phyloP scores from a whole-genome alignment of 805 yeast genomes.

The Yarrowia sp. region DNA sequence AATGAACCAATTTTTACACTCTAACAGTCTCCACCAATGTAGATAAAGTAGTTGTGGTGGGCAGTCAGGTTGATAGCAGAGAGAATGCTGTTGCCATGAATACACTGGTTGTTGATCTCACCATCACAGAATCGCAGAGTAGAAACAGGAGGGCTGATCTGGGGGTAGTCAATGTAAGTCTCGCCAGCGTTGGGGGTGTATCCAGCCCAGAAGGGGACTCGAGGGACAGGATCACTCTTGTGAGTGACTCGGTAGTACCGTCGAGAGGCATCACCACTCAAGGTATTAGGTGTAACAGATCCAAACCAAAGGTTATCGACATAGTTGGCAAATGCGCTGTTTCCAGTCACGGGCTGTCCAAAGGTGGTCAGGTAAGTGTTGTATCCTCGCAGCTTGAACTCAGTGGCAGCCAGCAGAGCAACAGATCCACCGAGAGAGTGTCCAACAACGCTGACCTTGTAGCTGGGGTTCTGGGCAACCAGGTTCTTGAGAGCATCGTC shows the following conservation, averaged over 20 bases:
- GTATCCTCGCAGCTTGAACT: slow-evolving; percentile 51
- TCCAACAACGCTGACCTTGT: slow-evolving; percentile 56
- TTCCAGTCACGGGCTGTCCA: slow-evolving; percentile 66
- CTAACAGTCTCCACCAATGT: slow-evolving; percentile 3
- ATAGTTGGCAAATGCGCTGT: slow-evolving; percentile 48
- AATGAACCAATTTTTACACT: background rate
- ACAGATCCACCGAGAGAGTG: slow-evolving; percentile 78
- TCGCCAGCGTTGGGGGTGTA: slow-evolving; percentile 5
- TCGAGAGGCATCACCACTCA: slow-evolving; percentile 1
- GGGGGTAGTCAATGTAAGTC: background rate
- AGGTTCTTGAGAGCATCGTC: background rate
- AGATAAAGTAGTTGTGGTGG: background rate
- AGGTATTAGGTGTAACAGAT: background rate
- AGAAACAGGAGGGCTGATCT: background rate
- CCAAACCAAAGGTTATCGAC: slow-evolving; percentile 42
- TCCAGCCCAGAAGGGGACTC: slow-evolving; percentile 26
- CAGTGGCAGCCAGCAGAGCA: slow-evolving; percentile 60
- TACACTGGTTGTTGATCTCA: slow-evolving; percentile 26
- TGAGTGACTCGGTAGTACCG: slow-evolving; percentile 29
- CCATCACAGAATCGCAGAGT: slow-evolving; percentile 17
- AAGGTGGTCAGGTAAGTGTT: slow-evolving; percentile 55
- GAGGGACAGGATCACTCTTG: slow-evolving; percentile 28
- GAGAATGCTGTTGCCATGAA: slow-evolving; percentile 6
- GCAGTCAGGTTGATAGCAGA: slow-evolving; percentile 1
- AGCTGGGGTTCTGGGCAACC: slow-evolving; percentile 43